These are phyloP conservation scores for Gossypium raimondii DNA, from an alignment of 345 rosid species.

Conservation along the genomic window DNA sequence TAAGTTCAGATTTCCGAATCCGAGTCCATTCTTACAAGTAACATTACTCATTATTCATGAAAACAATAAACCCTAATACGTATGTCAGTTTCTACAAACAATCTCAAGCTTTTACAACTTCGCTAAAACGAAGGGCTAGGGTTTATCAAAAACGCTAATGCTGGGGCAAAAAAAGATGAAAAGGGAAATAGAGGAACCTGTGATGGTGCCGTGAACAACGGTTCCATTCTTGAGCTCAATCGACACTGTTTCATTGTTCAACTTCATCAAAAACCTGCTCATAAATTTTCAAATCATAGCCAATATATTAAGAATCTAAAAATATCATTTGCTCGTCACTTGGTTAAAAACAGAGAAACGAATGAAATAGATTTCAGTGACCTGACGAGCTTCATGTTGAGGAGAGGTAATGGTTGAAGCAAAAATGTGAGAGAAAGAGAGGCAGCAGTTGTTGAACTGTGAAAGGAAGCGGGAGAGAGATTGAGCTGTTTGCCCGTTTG, in stretches of 20 bases:
- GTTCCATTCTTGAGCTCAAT: slow-evolving; percentile 97
- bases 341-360: background rate
- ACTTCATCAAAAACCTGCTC: slow-evolving; percentile 89
- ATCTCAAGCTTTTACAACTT: background rate
- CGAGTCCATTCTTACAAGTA: background rate
- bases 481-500: background rate
- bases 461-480: background rate
- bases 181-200: slow-evolving; percentile 47
- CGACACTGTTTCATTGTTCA: slow-evolving; percentile 93
- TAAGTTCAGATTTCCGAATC: background rate
- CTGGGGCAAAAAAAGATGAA: background rate
- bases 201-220: slow-evolving; percentile 89
- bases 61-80: background rate
- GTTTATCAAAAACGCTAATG: slow-evolving; percentile 32
- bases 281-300: slow-evolving; percentile 7
- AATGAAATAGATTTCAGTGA: slow-evolving; percentile 2
- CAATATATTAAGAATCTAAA: slow-evolving; percentile 2
- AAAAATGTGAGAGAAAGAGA: too few species aligned
- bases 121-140: background rate
- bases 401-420: background rate
- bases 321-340: background rate
- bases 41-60: background rate
- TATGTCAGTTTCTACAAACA: background rate
- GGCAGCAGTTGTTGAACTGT: background rate
- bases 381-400: slow-evolving; percentile 49